A percentile compares a stretch with the other conserved stretches of the same genome.
phyloP scores from a whole-genome alignment of 2,329 filamentous ascomycete species.

The Teratosphaeria pseudoeucalypti region DNA sequence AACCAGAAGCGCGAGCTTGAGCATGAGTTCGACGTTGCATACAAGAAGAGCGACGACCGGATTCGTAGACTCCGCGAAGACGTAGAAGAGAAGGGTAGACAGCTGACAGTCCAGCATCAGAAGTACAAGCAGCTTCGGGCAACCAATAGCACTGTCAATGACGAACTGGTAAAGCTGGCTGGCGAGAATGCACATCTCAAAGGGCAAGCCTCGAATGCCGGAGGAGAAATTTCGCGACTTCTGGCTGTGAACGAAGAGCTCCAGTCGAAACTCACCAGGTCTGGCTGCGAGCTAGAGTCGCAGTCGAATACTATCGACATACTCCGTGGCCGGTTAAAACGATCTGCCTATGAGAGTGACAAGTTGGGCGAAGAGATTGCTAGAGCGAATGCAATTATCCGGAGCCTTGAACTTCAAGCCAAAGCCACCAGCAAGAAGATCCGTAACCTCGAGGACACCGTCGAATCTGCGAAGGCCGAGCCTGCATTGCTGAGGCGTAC shows the following conservation, averaged over 20 bases:
- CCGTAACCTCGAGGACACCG: not conserved
- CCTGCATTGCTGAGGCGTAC: not conserved
- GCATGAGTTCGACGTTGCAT: not conserved
- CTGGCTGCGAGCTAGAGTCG: not conserved
- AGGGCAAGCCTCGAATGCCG: not conserved
- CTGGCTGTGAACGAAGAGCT: not conserved
- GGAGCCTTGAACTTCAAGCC: not conserved
- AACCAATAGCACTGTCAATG: not conserved
- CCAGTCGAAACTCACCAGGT: not conserved
- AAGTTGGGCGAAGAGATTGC: not conserved
- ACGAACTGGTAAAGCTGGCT: not conserved
- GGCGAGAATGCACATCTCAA: not conserved
- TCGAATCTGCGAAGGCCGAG: not conserved
- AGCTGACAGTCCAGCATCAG: not conserved
- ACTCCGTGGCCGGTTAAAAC: not conserved
- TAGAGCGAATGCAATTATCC: not conserved
- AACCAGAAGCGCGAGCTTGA: not conserved
- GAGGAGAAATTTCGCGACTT: not conserved
- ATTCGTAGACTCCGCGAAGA: not conserved
- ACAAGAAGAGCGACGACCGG: not conserved
- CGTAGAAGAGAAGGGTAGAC: not conserved
- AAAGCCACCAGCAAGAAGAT: not conserved
- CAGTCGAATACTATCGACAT: not conserved
- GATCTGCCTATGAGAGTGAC: not conserved
- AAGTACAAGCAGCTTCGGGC: not conserved